Evolutionary conservation across 345 rosid genomes (phyloP).

Genomic region (Turnera subulata): DNA sequence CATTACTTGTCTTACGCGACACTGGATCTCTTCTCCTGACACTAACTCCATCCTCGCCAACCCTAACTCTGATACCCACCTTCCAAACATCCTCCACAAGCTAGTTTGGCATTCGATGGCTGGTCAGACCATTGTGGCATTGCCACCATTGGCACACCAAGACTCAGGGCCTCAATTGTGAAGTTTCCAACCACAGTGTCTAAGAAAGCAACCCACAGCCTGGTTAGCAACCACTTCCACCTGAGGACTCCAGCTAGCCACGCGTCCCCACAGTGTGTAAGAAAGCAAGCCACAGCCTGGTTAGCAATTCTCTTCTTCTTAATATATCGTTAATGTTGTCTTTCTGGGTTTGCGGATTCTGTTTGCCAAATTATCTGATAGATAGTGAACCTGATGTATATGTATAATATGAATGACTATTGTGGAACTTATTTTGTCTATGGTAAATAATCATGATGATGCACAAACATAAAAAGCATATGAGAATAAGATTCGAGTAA

Average conservation of each 20-base stretch:
- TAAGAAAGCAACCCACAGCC: constrained; percentile 17
- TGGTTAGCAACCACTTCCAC: constrained; percentile 12
- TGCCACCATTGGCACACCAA: constrained; percentile 27
- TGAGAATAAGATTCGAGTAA: too few species aligned
- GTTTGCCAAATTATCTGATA: too few species aligned
- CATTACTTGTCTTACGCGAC: constrained; percentile 13
- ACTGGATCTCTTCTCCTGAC: constrained; percentile 19
- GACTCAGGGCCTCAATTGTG: constrained; percentile 25
- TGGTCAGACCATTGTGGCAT: constrained; percentile 31
- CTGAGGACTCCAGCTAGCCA: constrained; percentile 15
- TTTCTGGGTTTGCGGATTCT: too few species aligned
- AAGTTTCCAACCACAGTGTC: constrained; percentile 31
- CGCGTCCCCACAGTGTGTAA: constrained; percentile 11
- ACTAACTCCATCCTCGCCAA: constrained; percentile 18
- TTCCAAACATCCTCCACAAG: constrained; percentile 25
- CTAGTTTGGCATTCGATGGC: constrained; percentile 16
- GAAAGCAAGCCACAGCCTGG: constrained; percentile 18
- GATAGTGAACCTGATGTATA: too few species aligned
- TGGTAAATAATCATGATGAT: too few species aligned
- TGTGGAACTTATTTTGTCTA: too few species aligned
- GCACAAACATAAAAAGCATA: too few species aligned
- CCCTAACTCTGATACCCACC: constrained; percentile 22
- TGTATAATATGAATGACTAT: too few species aligned
- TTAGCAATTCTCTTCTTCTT: too few species aligned
- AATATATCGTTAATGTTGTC: too few species aligned